Evolutionary conservation across 306 rosid genomes (phyloP).

Genomic region (Cucurbita pepo): DNA sequence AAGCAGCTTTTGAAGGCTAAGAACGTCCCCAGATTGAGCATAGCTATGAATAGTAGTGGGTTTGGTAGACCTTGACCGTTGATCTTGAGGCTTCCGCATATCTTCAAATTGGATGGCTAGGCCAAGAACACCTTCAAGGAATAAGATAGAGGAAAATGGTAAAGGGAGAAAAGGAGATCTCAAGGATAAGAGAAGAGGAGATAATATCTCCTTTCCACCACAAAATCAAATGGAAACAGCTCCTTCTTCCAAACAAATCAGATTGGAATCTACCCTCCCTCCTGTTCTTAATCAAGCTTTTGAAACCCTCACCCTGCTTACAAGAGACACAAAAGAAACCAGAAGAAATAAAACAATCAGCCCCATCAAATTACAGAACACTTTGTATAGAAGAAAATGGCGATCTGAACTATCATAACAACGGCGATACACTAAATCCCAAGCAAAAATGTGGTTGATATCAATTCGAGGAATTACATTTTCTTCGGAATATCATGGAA

Average conservation of each 20-base stretch:
- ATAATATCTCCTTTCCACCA: not conserved
- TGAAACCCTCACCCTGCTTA: not conserved
- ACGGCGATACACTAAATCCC: no score
- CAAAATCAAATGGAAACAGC: not conserved
- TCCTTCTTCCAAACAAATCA: not conserved
- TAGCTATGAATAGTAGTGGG: conserved; percentile 57
- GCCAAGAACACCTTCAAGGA: conserved; percentile 5
- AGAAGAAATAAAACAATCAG: not conserved
- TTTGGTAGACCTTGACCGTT: conserved; percentile 52
- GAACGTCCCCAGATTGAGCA: conserved; percentile 67
- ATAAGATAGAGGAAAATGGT: not conserved
- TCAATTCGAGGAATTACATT: no score
- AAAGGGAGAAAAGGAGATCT: not conserved
- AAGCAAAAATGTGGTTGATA: no score
- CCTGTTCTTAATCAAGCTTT: not conserved
- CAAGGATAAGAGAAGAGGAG: not conserved
- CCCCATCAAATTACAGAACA: not conserved
- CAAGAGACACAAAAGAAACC: not conserved
- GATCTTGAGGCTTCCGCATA: conserved; percentile 56
- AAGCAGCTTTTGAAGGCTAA: conserved; percentile 58
- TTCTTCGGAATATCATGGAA: no score
- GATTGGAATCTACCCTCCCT: not conserved
- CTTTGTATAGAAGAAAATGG: no score
- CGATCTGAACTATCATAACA: no score
- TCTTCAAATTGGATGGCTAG: not conserved